Evolutionary conservation across 2,329 filamentous ascomycete genomes (phyloP).

Genomic region (Pseudocercospora fuligena): DNA sequence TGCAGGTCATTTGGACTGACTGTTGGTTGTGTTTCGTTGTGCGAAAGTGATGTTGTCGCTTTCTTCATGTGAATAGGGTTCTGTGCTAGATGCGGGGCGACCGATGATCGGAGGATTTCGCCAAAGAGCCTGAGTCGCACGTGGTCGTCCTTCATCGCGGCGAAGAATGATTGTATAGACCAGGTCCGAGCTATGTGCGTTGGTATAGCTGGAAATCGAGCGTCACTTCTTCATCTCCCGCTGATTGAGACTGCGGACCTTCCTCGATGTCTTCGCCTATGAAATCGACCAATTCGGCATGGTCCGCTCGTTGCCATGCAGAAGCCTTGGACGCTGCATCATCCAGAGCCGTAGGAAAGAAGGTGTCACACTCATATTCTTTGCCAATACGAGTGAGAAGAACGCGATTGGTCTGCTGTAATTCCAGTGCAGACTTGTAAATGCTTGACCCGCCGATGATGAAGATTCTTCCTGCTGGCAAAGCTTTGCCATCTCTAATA

Average conservation of each 20-base stretch:
- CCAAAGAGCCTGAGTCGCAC: not conserved
- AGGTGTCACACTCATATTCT: conserved; percentile 78
- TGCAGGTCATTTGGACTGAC: not conserved
- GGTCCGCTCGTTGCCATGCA: conserved; percentile 61
- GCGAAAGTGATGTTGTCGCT: not conserved
- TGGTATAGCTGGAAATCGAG: conserved; percentile 42
- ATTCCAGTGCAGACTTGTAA: conserved; percentile 71
- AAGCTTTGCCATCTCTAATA: conserved; percentile 29
- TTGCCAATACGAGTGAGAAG: conserved; percentile 70
- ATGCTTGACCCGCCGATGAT: conserved; percentile 91
- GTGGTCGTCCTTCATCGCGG: not conserved
- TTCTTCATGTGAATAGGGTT: conserved; percentile 11
- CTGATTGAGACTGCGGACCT: conserved; percentile 65
- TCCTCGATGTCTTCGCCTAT: conserved; percentile 67
- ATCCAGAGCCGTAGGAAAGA: conserved; percentile 67
- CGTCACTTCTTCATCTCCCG: conserved; percentile 37
- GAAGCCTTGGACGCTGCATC: conserved; percentile 33
- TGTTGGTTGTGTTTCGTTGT: not conserved
- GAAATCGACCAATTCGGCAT: conserved; percentile 64
- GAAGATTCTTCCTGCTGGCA: conserved; percentile 66
- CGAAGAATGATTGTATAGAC: not conserved
- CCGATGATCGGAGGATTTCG: conserved; percentile 2
- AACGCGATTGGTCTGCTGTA: conserved; percentile 64
- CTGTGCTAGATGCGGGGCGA: conserved; percentile 7
- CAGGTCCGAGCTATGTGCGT: conserved; percentile 18